Evolutionary conservation across 2,329 filamentous ascomycete genomes (phyloP), one percentile per base, ranked within the genome.

Genomic region (Stemphylium beticola): DNA sequence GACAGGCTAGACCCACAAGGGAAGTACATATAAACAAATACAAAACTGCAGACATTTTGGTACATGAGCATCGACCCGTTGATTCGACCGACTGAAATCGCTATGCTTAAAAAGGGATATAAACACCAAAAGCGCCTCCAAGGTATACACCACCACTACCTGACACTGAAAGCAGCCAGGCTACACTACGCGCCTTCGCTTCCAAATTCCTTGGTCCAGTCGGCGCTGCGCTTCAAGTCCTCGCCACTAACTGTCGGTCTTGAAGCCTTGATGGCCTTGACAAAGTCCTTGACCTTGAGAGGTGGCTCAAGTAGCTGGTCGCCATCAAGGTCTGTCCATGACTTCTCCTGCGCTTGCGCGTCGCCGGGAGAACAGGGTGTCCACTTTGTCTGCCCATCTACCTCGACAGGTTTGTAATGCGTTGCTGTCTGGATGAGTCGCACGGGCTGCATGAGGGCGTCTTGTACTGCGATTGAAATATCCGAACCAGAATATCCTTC

Each of bases 401-500:
- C 82, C 65, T 83, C 83, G 29, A 96, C 93, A 80, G 90, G 88
- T 77, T 97, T 97, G 79, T 98, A 99, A 79, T 99, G 95, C 48
- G 95, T 99, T 15, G 95, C 93, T 60, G 93, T 96, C 75, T 98
- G 89, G 65, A 99, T 98, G 78, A 97, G 96, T 58, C 95, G 85
- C 58, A 99, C 91, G 1, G 95, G 96, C 72, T 97, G 92, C 95
- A 99, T 99, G 34, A 99, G 81, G 0, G 95, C 95, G 73, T 96
- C 91, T 76, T 99, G 95, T 17, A 98, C 95, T 3, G 92, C 92
- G 71, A 98, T 98, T 69, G 85, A 87, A 67, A 99, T 98, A 85
- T 99, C 95, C 60, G 90, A 96, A 32, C 95, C 95, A 0, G 93
- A 97, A 77, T 96, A 99, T 0, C 95, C 95, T 55, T 98, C 93